Evolutionary conservation across 1,284 basidiomycete species (phyloP).

Genomic region (Cutaneotrichosporon cyanovorans): DNA sequence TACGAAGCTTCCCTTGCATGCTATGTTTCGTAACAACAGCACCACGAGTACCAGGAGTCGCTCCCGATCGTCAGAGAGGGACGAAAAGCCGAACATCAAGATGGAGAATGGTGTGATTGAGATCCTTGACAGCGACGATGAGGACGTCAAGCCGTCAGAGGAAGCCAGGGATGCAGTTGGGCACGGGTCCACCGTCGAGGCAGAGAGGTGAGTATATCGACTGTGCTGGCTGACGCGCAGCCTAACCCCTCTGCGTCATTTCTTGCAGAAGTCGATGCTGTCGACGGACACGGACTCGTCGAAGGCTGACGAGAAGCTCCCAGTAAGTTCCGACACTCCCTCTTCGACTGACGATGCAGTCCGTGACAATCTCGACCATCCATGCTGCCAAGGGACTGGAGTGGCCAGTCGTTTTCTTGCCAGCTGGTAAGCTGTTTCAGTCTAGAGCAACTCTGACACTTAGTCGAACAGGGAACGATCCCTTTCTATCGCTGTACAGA

Average conservation of each 20-base stretch:
- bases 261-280: slow-evolving; percentile 76
- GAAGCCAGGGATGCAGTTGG: slow-evolving; percentile 1
- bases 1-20: slow-evolving; percentile 19
- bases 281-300: slow-evolving; percentile 69
- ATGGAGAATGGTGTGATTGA: slow-evolving; percentile 27
- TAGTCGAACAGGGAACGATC: slow-evolving; percentile 69
- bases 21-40: slow-evolving; percentile 22
- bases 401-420: slow-evolving; percentile 61
- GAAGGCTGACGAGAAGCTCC: slow-evolving; percentile 48
- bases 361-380: slow-evolving; percentile 79
- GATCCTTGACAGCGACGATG: slow-evolving; percentile 35
- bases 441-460: background rate
- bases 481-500: slow-evolving; percentile 62
- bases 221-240: slow-evolving; percentile 36
- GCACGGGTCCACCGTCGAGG: too few relatives aligned
- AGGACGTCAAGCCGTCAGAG: slow-evolving; percentile 4
- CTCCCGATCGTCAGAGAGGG: slow-evolving; percentile 11
- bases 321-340: slow-evolving; percentile 7
- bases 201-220: slow-evolving; percentile 12
- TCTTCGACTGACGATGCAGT: slow-evolving; percentile 46
- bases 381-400: slow-evolving; percentile 88
- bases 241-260: slow-evolving; percentile 63
- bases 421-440: slow-evolving; percentile 27
- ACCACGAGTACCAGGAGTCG: slow-evolving; percentile 9
- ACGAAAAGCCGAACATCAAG: background rate